Base-by-base conservation (phyloP, 1,284 basidiomycete genomes). In the Cutaneotrichosporon cutaneum region DNA sequence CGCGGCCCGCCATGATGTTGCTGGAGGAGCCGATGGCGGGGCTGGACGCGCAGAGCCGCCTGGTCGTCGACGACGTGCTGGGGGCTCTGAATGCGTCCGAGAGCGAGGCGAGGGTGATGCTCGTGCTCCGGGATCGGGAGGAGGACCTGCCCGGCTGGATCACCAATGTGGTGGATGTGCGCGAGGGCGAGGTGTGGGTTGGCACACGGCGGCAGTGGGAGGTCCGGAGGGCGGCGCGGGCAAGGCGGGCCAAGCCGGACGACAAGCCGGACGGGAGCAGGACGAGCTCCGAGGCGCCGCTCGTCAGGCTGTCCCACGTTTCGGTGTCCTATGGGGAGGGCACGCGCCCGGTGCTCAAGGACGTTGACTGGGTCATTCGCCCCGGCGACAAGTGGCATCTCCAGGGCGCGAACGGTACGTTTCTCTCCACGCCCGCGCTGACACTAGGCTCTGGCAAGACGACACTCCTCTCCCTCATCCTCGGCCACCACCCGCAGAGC, bases 401-500 rank as follows among this genome's bases (percentile, higher is more conserved):
- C 10, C 85, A 88, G 71, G 93, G 94, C 11, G 81, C 87, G 21
- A 97, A 96, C 73, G 94, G 90, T 87, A 73, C 55, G 81, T 70
- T 3, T 26, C 22, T n/a, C 11, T 54, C 2, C 11, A 22, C 24
- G 35, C 4, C 33, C 1, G 3, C 4, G 26, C 61, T 68, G 39
- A 66, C 35, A 1, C 13, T 56, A 92, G 90, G 93, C 52, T 92
- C 91, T 0, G 95, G 95, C 2, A 99, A 99, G 81, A 95, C 94
- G 0, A 98, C 95, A 0, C 85, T 98, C 1, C 83, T 97, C n/a
- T 88, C 94, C 4, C 79, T 98, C 35, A 81, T 99, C 42, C 91
- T 93, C 0, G 95, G 95, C 26, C 92, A 95, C 71, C 95, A 98
- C 77, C 94, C 95, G 0, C 91, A 92, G 66, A 95, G 94, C 0